Evolutionary conservation across 192 early-diverging fungal genomes (phyloP), one percentile per base, ranked within the genome.

Genomic region (Gryganskiella cystojenkinii): DNA sequence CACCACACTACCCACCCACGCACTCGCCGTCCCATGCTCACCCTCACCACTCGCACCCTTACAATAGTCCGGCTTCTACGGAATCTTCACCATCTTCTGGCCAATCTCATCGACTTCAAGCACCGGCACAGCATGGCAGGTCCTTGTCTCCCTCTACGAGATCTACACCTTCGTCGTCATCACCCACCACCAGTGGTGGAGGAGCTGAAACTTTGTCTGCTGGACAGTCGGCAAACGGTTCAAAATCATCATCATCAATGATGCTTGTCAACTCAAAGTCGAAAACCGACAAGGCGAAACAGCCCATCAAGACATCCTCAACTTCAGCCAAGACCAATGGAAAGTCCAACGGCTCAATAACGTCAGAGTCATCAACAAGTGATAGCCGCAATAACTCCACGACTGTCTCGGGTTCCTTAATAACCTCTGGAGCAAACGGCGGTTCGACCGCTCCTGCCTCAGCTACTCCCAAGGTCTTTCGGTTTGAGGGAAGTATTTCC

Each of bases 401-500:
- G 37, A 40, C 37, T 40, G 37, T 40, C 37, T 40, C 37, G 13
- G n/a, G n/a, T n/a, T n/a, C n/a, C n/a, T 31, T 28, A 22, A 19
- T 30, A 54, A 28, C 5, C 14, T 31, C 52, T 24, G 27, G 25
- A 15, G 17, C 19, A 4, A 24, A 54, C 15, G 4, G 25, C 20
- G 31, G 27, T 28, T 24, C 52, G 9, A 31, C 13, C 14, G 28
- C 24, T 28, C 11, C 52, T 10, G 25, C 52, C 31, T 10, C 52
- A 25, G 11, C 52, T 28, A 24, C 52, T n/a, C 55, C 55, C 19
- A 59, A 59, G 37, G 24, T 34, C 20, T 59, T 59, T 24, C 57
- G 57, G 40, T 59, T 59, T 34, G 57, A 59, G 25, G 57, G 57
- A 20, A 59, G 57, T 34, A 59, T 59, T 40, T 59, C 57, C 11